Percentiles rank a stretch among this genome's conserved stretches.
Conservation (phyloP, 2,329 filamentous ascomycete species). For the Helicocarpus griseus region DNA sequence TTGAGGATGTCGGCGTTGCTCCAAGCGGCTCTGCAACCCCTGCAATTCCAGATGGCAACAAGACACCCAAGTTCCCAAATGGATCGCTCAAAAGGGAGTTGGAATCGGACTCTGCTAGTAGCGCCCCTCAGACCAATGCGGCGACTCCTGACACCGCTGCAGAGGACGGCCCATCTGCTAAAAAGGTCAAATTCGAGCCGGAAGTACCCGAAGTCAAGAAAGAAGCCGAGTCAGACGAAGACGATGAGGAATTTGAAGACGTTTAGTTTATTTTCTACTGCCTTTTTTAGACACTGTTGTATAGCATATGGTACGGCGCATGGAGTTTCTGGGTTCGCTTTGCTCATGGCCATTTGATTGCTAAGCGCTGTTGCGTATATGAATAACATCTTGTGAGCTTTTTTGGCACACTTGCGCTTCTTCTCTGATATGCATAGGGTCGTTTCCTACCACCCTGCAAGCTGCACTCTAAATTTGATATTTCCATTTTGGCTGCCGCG, state of each 20-base stretch:
- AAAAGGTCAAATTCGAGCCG: conserved; percentile 35
- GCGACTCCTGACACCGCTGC: conserved; percentile 28
- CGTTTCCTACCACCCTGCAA: no score
- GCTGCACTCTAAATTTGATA: no score
- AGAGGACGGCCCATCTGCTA: conserved; percentile 31
- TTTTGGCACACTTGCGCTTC: no score
- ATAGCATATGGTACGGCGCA: neutral
- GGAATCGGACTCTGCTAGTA: conserved; percentile 30
- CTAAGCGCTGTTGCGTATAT: neutral
- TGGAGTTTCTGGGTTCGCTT: neutral
- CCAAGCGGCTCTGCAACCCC: conserved; percentile 27
- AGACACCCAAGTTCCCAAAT: conserved; percentile 8
- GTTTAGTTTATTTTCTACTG: conserved; percentile 17
- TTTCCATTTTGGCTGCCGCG: no score
- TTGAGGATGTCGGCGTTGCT: conserved; percentile 14
- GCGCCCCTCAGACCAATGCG: conserved; percentile 27
- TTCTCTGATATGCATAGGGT: no score
- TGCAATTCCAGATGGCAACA: conserved; percentile 16
- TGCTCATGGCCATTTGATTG: neutral
- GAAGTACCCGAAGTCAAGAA: conserved; percentile 23
- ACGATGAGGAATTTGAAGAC: conserved; percentile 37
- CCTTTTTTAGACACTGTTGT: neutral
- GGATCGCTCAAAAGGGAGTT: conserved; percentile 29
- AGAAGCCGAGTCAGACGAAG: conserved; percentile 32
- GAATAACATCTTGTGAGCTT: neutral